phyloP scores from a whole-genome alignment of 1,284 basidiomycete genomes.

The Phlebopus sp. region DNA sequence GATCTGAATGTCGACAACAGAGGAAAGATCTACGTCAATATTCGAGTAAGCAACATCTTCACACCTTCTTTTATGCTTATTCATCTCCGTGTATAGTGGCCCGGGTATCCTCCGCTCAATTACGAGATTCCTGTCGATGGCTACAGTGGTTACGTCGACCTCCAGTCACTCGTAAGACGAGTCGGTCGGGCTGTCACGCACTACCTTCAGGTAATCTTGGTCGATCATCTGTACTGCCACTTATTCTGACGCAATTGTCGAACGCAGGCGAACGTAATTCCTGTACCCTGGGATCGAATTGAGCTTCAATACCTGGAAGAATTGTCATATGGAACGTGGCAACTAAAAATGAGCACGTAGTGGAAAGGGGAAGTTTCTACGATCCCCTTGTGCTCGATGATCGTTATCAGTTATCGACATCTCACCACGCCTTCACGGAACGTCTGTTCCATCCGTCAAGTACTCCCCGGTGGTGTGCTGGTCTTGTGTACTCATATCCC shows the following conservation, averaged over 20 bases:
- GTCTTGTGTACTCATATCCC: not conserved
- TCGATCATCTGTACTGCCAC: constrained; percentile 4
- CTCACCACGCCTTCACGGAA: constrained; percentile 10
- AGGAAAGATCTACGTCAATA: constrained; percentile 57
- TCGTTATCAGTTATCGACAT: constrained; percentile 12
- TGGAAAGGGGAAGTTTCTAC: constrained; percentile 22
- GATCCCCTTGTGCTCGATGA: constrained; percentile 2
- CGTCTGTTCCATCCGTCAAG: constrained; percentile 6
- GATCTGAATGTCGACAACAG: constrained; percentile 62
- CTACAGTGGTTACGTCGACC: constrained; percentile 60
- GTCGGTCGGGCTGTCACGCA: constrained; percentile 70
- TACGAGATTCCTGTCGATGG: constrained; percentile 73
- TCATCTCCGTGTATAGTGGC: constrained; percentile 49
- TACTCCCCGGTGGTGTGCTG: constrained; percentile 1
- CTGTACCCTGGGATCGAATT: constrained; percentile 65
- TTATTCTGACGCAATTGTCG: constrained; percentile 14
- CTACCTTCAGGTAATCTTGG: constrained; percentile 59
- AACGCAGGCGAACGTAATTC: constrained; percentile 59
- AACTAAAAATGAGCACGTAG: constrained; percentile 46
- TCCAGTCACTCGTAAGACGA: constrained; percentile 65
- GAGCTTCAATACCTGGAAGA: constrained; percentile 73
- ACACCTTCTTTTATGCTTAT: not conserved
- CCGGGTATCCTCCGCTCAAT: constrained; percentile 65
- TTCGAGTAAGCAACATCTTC: constrained; percentile 46
- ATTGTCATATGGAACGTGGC: constrained; percentile 64